phyloP scores from a whole-genome alignment of 768 basidiomycete species.

The Lentinula edodes region DNA sequence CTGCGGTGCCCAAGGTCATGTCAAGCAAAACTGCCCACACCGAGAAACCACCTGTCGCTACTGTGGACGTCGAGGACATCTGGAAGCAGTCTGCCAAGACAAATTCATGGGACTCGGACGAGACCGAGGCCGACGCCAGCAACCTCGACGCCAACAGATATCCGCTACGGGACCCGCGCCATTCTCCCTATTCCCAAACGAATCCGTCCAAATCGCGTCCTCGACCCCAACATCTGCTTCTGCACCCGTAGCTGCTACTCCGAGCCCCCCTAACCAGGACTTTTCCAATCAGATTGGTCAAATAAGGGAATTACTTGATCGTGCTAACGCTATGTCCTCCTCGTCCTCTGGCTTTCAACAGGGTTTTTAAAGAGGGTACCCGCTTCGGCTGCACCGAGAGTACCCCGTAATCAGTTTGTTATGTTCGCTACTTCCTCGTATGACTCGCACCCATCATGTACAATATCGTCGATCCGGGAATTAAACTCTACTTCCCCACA shows the following conservation, averaged over 20 bases:
- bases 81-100: too few relatives aligned
- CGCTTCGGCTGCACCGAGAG: not conserved
- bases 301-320: not conserved
- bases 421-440: not conserved
- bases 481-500: too few relatives aligned
- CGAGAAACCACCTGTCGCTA: too few relatives aligned
- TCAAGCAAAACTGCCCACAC: too few relatives aligned
- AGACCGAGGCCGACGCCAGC: not conserved
- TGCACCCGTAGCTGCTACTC: not conserved
- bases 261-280: not conserved
- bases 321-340: not conserved
- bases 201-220: not conserved
- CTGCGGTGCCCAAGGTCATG: too few relatives aligned
- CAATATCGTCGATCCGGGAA: too few relatives aligned
- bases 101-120: too few relatives aligned
- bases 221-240: not conserved
- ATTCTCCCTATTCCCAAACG: not conserved
- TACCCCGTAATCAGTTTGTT: not conserved
- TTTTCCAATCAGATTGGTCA: not conserved
- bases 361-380: not conserved
- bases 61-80: too few relatives aligned
- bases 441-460: too few relatives aligned
- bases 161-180: not conserved
- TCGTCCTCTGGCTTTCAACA: not conserved
- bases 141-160: not conserved